Evolutionary conservation across 257 asterid species (phyloP).

Genomic region (Fraxinus cuspidata): DNA sequence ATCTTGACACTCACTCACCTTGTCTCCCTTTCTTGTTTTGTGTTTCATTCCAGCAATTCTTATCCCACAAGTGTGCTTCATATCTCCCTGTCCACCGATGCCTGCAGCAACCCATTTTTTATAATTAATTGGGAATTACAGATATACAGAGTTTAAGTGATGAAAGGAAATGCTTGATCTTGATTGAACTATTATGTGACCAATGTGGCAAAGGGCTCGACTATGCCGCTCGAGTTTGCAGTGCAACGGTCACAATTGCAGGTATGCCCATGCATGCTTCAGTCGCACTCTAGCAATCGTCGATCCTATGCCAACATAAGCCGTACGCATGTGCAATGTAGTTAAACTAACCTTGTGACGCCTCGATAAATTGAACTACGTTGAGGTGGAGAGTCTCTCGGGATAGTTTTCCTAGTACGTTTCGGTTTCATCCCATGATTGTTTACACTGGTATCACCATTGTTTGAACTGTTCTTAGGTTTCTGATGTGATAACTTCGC

Average conservation of each 20-base stretch:
- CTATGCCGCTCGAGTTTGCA: too few relatives aligned
- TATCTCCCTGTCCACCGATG: constrained; percentile 94
- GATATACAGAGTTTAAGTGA: background rate
- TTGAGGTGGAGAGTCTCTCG: constrained; percentile 82
- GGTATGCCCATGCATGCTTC: too few relatives aligned
- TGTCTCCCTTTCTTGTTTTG: constrained; percentile 97
- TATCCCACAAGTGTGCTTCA: constrained; percentile 96
- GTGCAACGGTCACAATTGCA: too few relatives aligned
- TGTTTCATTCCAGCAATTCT: constrained; percentile 90
- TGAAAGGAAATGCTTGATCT: background rate
- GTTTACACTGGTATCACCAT: constrained; percentile 18
- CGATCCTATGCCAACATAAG: background rate
- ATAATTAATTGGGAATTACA: background rate
- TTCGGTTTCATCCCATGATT: constrained; percentile 49
- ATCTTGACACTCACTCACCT: constrained; percentile 41
- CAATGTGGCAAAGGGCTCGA: background rate
- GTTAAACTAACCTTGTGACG: constrained; percentile 59
- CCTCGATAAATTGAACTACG: constrained; percentile 85
- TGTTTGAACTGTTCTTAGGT: constrained; percentile 31
- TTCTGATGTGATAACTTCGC: constrained; percentile 60
- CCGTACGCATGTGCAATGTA: background rate
- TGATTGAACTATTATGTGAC: background rate
- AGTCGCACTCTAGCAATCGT: too few relatives aligned
- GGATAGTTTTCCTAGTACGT: constrained; percentile 83
- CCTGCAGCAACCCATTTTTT: constrained; percentile 36